Conservation (phyloP, 768 basidiomycete species). For the Cytidiella melzeri region DNA sequence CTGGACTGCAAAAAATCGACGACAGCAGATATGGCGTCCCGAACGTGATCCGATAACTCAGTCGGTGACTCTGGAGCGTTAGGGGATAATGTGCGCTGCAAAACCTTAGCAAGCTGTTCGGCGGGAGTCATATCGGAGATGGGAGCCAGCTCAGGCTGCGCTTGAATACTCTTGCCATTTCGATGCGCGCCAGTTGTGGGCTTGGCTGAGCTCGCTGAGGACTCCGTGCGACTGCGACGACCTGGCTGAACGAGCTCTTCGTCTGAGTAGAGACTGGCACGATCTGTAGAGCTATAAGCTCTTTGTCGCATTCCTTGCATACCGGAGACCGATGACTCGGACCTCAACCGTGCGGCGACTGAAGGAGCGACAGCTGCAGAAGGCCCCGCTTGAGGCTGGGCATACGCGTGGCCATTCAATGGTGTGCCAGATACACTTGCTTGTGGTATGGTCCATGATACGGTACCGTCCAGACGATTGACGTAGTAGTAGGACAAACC, state of each 20-base stretch:
- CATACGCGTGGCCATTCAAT: background rate
- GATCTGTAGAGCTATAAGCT: slow-evolving; percentile 30
- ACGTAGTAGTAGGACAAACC: slow-evolving; percentile 24
- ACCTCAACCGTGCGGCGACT: slow-evolving; percentile 3
- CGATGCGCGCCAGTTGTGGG: slow-evolving; percentile 13
- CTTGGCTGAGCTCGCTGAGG: slow-evolving; percentile 11
- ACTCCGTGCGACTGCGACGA: slow-evolving; percentile 23
- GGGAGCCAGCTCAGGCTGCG: background rate
- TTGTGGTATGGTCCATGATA: slow-evolving; percentile 63
- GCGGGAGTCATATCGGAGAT: slow-evolving; percentile 43
- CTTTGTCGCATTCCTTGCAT: slow-evolving; percentile 22
- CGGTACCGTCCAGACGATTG: slow-evolving; percentile 63
- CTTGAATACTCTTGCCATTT: background rate
- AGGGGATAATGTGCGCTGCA: slow-evolving; percentile 56
- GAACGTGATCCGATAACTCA: slow-evolving; percentile 53
- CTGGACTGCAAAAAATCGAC: slow-evolving; percentile 51
- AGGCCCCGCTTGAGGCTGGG: background rate
- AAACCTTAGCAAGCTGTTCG: slow-evolving; percentile 58
- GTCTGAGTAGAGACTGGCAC: slow-evolving; percentile 70
- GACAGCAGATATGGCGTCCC: slow-evolving; percentile 56
- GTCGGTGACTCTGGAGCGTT: slow-evolving; percentile 52
- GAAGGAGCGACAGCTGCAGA: background rate
- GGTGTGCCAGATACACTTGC: background rate
- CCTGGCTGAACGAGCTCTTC: slow-evolving; percentile 66
- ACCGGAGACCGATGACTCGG: slow-evolving; percentile 21